phyloP scores from a whole-genome alignment of 768 basidiomycete species.

The Psilocybe cubensis region DNA sequence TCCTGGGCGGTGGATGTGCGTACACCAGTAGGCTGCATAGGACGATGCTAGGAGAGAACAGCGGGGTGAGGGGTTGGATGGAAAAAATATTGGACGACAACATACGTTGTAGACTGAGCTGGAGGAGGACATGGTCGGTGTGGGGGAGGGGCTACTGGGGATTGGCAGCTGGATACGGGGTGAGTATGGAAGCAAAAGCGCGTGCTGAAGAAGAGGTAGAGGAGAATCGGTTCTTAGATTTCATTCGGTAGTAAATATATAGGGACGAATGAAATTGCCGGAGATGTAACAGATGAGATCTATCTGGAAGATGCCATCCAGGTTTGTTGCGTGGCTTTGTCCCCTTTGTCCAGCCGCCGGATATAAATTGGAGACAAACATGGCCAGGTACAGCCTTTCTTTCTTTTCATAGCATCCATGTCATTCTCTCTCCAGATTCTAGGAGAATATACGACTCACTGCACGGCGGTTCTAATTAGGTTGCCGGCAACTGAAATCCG shows the following conservation, averaged over 20 bases:
- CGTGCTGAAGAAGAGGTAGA: conserved; percentile 19
- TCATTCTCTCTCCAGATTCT: background rate
- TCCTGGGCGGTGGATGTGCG: conserved; percentile 40
- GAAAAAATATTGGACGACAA: background rate
- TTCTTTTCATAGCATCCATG: background rate
- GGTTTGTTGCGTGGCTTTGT: conserved; percentile 15
- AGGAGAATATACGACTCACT: background rate
- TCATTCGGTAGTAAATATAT: conserved; percentile 27
- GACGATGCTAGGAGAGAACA: conserved; percentile 40
- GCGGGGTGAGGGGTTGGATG: background rate
- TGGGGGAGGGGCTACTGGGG: conserved; percentile 1
- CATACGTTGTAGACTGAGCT: conserved; percentile 32
- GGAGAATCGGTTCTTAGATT: conserved; percentile 25
- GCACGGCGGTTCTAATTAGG: conserved; percentile 18
- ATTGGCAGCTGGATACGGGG: conserved; percentile 3
- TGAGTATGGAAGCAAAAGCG: conserved; percentile 11
- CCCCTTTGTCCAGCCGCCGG: conserved; percentile 21
- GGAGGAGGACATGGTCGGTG: conserved; percentile 25
- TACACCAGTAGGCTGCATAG: conserved; percentile 47
- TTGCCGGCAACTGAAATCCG: conserved; percentile 19
- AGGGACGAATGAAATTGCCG: conserved; percentile 26
- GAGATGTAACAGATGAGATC: conserved; percentile 28
- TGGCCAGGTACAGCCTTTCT: conserved; percentile 2
- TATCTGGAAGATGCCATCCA: conserved; percentile 14
- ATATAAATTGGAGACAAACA: conserved; percentile 8